Percentiles rank a stretch among this genome's conserved stretches.
Conservation (phyloP, 2,329 filamentous ascomycete species). For the Thielaviopsis populi region DNA sequence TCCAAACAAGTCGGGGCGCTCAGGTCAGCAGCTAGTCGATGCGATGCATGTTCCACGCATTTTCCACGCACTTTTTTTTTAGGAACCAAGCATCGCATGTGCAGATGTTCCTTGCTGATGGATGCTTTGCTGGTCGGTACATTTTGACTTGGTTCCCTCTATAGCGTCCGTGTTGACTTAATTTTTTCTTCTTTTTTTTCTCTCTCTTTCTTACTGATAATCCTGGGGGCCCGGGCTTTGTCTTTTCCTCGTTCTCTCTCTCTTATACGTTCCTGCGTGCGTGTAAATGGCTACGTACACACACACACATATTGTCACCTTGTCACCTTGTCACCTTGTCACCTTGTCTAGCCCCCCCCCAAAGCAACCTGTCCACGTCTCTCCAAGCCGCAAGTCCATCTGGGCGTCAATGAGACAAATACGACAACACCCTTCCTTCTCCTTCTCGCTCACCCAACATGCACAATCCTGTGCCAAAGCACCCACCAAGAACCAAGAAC, state of each 20-base stretch:
- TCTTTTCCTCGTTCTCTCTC: no score
- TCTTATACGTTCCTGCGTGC: no score
- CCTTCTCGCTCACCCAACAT: background rate
- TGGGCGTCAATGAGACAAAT: constrained; percentile 1
- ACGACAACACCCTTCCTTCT: background rate
- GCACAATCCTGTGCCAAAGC: background rate
- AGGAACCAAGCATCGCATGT: background rate
- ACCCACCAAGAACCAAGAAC: background rate
- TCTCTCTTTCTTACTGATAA: no score
- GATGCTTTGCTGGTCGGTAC: background rate
- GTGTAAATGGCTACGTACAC: no score
- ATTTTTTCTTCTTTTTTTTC: no score
- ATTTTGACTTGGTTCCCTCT: background rate
- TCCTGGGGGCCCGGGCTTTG: no score
- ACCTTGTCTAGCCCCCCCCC: background rate
- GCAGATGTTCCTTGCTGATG: background rate
- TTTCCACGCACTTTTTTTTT: background rate
- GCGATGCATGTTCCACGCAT: background rate
- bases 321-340: background rate
- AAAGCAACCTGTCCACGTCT: background rate
- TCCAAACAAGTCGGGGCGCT: background rate
- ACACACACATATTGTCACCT: no score
- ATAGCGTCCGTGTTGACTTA: no score
- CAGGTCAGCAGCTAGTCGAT: background rate
- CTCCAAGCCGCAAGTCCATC: no score